Base-by-base conservation (phyloP, 805 yeast species). In the Candida ipomoeae region DNA sequence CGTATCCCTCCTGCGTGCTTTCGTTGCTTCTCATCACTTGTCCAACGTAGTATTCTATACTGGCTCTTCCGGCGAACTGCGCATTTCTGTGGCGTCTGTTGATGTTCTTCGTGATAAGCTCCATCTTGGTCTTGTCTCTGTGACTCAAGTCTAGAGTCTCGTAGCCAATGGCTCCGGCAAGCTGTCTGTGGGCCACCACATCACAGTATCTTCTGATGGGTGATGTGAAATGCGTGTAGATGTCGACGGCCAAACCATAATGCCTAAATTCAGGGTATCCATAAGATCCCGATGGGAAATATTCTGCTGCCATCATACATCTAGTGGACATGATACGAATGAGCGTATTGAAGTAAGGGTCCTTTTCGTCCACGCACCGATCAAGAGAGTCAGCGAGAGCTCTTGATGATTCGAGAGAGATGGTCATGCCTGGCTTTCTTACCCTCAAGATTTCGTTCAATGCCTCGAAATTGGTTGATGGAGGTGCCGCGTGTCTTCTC, bases 271-370 rank as follows among this genome's bases (percentile, higher is more conserved):
- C 99, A 13, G 95, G 83, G 63, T 89, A 89, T 8, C 96, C 87
- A 62, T 78, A 89, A 14, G 87, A 83, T 7, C 99, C 98, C 0
- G 96, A 82, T 10, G 95, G 84, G 72, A 94, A 94, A 65, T 94
- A 94, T 65, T 92, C 97, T 1, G 99, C 99, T 1, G 99, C 96
- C 87, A 90, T 89, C 99, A 94, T 94, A 70, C 98, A 92, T 62
- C 99, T 80, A 0, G 99, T 94, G 6, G 97, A 94, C 96, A 94
- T 86, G 57, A 94, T 94, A 68, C 99, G 84, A 6, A 92, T 77
- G 60, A 94, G 76, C 0, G 97, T 94, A 69, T 94, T 94, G 79
- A 94, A 89, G 64, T 89, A 94, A 6, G 91, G 85, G 67, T 94
- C 98, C 0, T 80, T 63, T 21, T 84, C 80, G 67, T 92, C 98